Percentiles rank a stretch among this genome's conserved stretches.
Conservation (phyloP, 768 basidiomycete species). For the Tephrocybe sp. region DNA sequence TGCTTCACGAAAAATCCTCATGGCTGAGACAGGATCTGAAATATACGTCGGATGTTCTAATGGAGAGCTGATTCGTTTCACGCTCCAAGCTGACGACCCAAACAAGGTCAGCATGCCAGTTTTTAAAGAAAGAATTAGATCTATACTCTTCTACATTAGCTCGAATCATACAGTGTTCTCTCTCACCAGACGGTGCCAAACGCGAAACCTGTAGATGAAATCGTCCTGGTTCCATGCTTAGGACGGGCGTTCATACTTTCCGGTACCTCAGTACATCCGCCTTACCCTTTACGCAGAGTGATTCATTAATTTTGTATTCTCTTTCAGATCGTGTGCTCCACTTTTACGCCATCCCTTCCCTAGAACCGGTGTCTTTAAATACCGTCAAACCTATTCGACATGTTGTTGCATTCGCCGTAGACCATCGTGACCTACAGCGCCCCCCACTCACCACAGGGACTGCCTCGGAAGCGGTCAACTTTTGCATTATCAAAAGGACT, state of each 20-base stretch:
- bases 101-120: conserved; percentile 36
- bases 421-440: conserved; percentile 66
- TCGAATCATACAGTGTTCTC: conserved; percentile 61
- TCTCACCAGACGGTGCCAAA: conserved; percentile 69
- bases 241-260: conserved; percentile 73
- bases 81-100: conserved; percentile 58
- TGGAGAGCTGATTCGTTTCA: conserved; percentile 79
- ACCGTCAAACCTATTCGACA: conserved; percentile 77
- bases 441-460: conserved; percentile 41
- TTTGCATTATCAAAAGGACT: conserved; percentile 70
- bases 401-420: conserved; percentile 77
- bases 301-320: conserved; percentile 3
- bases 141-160: conserved; percentile 25
- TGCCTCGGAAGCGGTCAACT: conserved; percentile 54
- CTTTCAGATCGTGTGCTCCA: conserved; percentile 60
- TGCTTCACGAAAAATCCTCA: neutral
- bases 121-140: neutral
- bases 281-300: conserved; percentile 7
- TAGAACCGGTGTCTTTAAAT: conserved; percentile 63
- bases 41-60: conserved; percentile 86
- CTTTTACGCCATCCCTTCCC: conserved; percentile 77
- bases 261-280: conserved; percentile 42
- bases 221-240: conserved; percentile 75
- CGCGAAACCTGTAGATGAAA: conserved; percentile 73
- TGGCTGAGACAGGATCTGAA: conserved; percentile 57